Percentiles rank a stretch among this genome's conserved stretches.
Evolutionary conservation across 768 basidiomycete genomes (phyloP).

Genomic region (Boletus rubescentipes): DNA sequence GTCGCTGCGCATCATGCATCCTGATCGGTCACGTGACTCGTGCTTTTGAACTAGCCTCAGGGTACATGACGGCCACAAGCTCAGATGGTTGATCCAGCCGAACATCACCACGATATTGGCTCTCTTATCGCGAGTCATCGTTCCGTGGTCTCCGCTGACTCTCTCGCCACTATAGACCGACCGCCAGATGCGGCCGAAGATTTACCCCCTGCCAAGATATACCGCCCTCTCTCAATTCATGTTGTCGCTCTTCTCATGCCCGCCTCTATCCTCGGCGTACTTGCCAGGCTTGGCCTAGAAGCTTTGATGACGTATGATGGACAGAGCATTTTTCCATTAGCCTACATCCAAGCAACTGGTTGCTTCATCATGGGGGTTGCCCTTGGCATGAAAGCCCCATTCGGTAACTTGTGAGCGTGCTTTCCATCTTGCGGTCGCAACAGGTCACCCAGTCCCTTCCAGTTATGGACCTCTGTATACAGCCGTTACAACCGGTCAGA

Average conservation of each 20-base stretch:
- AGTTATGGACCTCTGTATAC: slow-evolving; percentile 91
- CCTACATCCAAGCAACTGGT: slow-evolving; percentile 84
- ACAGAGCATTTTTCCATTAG: slow-evolving; percentile 72
- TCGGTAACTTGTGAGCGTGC: slow-evolving; percentile 68
- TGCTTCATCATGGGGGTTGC: slow-evolving; percentile 91
- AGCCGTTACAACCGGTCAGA: slow-evolving; percentile 78
- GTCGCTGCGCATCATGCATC: not conserved
- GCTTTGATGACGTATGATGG: slow-evolving; percentile 77
- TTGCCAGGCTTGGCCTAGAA: slow-evolving; percentile 76
- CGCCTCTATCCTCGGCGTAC: slow-evolving; percentile 79
- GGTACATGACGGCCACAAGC: not conserved
- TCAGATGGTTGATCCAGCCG: not conserved
- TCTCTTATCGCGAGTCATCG: slow-evolving; percentile 35
- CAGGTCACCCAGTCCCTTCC: slow-evolving; percentile 8
- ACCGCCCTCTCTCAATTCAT: slow-evolving; percentile 57
- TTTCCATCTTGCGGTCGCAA: slow-evolving; percentile 6
- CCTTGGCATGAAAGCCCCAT: slow-evolving; percentile 64
- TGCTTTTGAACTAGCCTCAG: too few relatives aligned
- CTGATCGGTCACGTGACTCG: slow-evolving; percentile 12
- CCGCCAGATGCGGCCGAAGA: slow-evolving; percentile 37
- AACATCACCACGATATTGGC: slow-evolving; percentile 31
- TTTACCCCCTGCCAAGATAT: slow-evolving; percentile 36
- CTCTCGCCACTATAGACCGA: slow-evolving; percentile 42
- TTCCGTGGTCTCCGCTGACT: slow-evolving; percentile 33
- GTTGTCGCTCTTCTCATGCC: slow-evolving; percentile 75